Base-by-base conservation (phyloP, 2,329 filamentous ascomycete species). In the Penicillium sp. region DNA sequence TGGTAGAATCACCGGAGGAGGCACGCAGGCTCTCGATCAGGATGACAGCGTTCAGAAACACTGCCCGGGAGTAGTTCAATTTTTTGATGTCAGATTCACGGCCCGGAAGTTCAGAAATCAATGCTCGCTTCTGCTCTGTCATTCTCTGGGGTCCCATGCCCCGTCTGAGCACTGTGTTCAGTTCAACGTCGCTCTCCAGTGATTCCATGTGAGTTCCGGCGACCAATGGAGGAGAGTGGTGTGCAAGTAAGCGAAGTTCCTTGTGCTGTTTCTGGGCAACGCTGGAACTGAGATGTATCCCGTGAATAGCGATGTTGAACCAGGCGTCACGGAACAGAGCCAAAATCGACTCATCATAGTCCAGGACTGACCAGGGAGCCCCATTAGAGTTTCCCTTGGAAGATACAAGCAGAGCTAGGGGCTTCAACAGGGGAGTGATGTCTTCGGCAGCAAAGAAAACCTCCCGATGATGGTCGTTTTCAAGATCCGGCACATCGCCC, bases 231-330 rank as follows among this genome's bases (percentile, higher is more conserved):
- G 89, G 87, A 11, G 92, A 96, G 72, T 96, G 87, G 48, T 91
- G 85, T 1, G 95, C 93, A 69, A 99, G 87, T 34, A 90, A 80
- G 22, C 89, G 86, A 18, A 99, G 80, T 68, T 97, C 92, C 53
- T 88, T 82, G 46, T 86, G 74, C 64, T 95, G 85, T 61, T 84
- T 83, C 68, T 87, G 88, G 16, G 88, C 89, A 50, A 89, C 83
- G 14, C 87, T 83, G 0, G 91, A 93, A 14, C 83, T 83, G 10
- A 88, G 81, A 9, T 87, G 88, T 69, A 97, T 96, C 4, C 92
- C 94, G 71, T 99, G 94, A 0, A 96, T 89, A 21, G 92, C 90
- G 58, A 97, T 91, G 67, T 99, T 99, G 77, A 97, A 97, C 94
- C 94, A 99, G 5, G 91, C 90, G 78, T 99, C 92, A 48, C 93